A percentile compares a stretch with the other conserved stretches of the same genome.
Conservation (phyloP, 257 asterid species). For the Lithospermum erythrorhizon region DNA sequence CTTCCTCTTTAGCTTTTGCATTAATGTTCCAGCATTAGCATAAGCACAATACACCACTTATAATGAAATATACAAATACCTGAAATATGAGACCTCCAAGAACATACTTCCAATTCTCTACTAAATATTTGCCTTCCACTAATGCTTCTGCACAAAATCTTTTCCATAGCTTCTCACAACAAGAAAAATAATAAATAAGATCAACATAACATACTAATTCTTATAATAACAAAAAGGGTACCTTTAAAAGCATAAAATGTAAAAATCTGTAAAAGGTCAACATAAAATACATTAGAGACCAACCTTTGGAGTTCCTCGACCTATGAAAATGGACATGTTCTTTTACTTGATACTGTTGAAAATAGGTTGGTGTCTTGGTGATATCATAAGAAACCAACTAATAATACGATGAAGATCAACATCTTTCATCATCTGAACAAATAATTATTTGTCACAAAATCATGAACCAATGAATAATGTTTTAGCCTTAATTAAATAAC, state of each 20-base stretch:
- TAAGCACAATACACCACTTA: neutral
- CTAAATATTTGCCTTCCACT: constrained; percentile 48
- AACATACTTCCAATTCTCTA: constrained; percentile 59
- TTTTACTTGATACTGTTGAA: no score
- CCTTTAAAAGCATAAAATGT: no score
- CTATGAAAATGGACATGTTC: constrained; percentile 72
- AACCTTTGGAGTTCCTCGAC: constrained; percentile 3
- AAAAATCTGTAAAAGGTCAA: neutral
- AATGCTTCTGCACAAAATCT: constrained; percentile 43
- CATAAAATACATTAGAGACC: neutral
- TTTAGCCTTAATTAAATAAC: no score
- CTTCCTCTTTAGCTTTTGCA: no score
- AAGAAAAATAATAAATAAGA: neutral
- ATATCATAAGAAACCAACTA: constrained; percentile 30
- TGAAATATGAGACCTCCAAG: constrained; percentile 58
- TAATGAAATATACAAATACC: constrained; percentile 16
- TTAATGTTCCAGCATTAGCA: neutral
- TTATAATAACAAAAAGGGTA: no score
- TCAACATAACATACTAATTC: neutral
- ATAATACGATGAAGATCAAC: constrained; percentile 10
- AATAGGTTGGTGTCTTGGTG: constrained; percentile 4
- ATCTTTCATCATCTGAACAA: constrained; percentile 9
- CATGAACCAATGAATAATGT: neutral
- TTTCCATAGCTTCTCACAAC: constrained; percentile 45
- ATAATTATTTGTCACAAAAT: neutral